Evolutionary conservation across 495 filamentous ascomycete genomes (phyloP).

Genomic region (Lasiosphaeria ovina): DNA sequence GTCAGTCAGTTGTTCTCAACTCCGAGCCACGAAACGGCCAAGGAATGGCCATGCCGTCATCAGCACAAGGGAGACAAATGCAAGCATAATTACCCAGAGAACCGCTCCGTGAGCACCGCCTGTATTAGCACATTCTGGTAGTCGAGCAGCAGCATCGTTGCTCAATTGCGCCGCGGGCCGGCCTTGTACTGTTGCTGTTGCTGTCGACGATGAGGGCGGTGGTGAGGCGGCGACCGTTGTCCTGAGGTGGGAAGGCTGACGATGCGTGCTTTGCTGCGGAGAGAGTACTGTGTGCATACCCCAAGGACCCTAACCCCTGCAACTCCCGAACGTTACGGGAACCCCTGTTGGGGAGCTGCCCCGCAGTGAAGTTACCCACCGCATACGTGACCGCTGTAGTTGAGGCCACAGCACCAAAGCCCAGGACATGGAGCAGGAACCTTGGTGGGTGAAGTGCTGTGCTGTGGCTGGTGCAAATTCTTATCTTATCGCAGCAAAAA

Average conservation of each 20-base stretch:
- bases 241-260: constrained; percentile 27
- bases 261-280: constrained; percentile 18
- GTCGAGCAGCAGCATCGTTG: constrained; percentile 90
- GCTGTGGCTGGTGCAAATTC: constrained; percentile 5
- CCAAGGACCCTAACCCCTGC: background rate
- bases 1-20: constrained; percentile 2
- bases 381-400: too few relatives aligned
- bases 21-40: background rate
- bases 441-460: background rate
- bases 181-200: constrained; percentile 2
- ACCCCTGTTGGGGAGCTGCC: constrained; percentile 8
- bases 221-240: constrained; percentile 16
- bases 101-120: constrained; percentile 90
- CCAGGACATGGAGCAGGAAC: too few relatives aligned
- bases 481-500: constrained; percentile 34
- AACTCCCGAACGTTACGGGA: background rate
- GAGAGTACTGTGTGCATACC: background rate
- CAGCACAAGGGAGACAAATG: background rate
- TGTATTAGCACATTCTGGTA: constrained; percentile 99
- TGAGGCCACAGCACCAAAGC: too few relatives aligned
- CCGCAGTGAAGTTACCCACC: constrained; percentile 11
- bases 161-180: constrained; percentile 8
- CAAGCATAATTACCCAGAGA: constrained; percentile 66
- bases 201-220: constrained; percentile 10
- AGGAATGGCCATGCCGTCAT: too few relatives aligned